A percentile compares a stretch with the other conserved stretches of the same genome.
Evolutionary conservation across 2,329 filamentous ascomycete species (phyloP).

Genomic region (Exutisphaerella laricina): DNA sequence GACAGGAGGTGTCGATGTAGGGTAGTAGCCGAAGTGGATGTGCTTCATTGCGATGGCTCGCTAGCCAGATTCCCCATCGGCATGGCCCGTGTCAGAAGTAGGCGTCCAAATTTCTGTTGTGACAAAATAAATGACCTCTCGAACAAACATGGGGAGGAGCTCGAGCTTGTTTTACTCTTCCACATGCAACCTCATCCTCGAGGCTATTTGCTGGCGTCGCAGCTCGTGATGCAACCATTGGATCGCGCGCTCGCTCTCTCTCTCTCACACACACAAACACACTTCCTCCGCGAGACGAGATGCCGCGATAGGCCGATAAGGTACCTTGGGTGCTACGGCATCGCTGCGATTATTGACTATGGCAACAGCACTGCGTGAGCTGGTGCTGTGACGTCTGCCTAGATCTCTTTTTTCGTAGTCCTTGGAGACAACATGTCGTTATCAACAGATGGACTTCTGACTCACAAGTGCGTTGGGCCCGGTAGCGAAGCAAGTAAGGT

Average conservation of each 20-base stretch:
- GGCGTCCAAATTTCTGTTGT: too few species aligned
- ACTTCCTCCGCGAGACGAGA: too few species aligned
- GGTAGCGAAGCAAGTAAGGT: too few species aligned
- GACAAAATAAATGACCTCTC: too few species aligned
- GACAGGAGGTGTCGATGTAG: too few species aligned
- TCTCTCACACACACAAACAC: too few species aligned
- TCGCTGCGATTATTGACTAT: too few species aligned
- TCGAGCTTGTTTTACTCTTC: background rate
- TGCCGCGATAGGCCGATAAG: conserved; percentile 11
- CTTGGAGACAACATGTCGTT: too few species aligned
- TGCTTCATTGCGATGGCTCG: background rate
- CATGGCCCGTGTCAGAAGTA: too few species aligned
- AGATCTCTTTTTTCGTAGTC: too few species aligned
- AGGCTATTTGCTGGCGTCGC: background rate
- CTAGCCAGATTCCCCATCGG: background rate
- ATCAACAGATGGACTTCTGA: too few species aligned
- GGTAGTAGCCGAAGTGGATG: background rate
- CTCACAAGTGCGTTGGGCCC: too few species aligned
- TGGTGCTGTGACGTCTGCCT: conserved; percentile 16
- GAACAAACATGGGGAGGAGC: background rate
- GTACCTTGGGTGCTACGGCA: conserved; percentile 4
- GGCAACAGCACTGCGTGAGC: conserved; percentile 10
- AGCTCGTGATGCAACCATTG: conserved; percentile 17
- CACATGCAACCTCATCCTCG: conserved; percentile 10
- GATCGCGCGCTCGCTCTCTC: background rate